phyloP scores from a whole-genome alignment of 768 basidiomycete genomes.

The Phanerodontia chrysosporium region DNA sequence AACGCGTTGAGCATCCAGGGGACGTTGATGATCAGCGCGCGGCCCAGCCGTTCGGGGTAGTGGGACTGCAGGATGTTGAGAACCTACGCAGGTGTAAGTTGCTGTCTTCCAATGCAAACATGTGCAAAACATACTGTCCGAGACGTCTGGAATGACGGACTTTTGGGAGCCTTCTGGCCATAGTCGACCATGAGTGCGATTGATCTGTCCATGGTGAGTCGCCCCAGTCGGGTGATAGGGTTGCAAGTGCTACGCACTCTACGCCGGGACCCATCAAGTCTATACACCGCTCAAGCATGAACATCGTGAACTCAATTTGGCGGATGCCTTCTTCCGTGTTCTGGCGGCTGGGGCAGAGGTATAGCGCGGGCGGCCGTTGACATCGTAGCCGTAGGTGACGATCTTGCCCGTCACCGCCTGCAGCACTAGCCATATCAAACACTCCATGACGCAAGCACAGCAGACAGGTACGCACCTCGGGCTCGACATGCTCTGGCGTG shows the following conservation, averaged over 20 bases:
- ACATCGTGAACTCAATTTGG: constrained; percentile 72
- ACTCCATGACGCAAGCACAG: neutral
- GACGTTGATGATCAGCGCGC: constrained; percentile 71
- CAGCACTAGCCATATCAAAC: too few species aligned
- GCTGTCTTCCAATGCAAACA: neutral
- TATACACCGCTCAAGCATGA: constrained; percentile 70
- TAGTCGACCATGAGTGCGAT: constrained; percentile 74
- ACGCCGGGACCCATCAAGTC: constrained; percentile 81
- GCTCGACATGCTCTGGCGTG: constrained; percentile 60
- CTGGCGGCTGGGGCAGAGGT: constrained; percentile 67
- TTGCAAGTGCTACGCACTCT: constrained; percentile 48
- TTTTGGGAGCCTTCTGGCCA: constrained; percentile 59
- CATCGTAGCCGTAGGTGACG: constrained; percentile 74
- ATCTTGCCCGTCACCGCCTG: constrained; percentile 82
- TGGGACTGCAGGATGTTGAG: constrained; percentile 68
- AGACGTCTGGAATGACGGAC: constrained; percentile 36
- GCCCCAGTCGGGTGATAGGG: neutral
- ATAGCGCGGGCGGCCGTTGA: constrained; percentile 55
- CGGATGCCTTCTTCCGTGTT: constrained; percentile 68
- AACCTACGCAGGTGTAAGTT: constrained; percentile 12
- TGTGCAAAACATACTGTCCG: constrained; percentile 29
- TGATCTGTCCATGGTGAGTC: constrained; percentile 38
- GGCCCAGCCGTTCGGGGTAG: constrained; percentile 83
- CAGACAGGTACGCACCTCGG: constrained; percentile 48
- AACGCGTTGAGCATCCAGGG: constrained; percentile 74